phyloP scores from a whole-genome alignment of 1,139 yeast species.

The Yamadazyma trypodendri region DNA sequence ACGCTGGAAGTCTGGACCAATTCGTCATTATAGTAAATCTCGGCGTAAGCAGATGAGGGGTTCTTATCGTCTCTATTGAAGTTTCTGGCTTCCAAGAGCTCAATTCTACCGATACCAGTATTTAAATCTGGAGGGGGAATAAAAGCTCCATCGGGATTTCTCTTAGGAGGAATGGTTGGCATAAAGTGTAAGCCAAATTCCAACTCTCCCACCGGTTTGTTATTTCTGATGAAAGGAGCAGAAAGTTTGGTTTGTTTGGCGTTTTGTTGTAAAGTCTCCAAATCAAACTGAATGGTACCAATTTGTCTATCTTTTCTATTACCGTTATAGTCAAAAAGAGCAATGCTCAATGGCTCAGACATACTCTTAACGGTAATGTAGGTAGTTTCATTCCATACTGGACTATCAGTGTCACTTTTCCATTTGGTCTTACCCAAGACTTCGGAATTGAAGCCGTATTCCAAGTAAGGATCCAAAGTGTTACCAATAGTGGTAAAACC shows the following conservation, averaged over 20 bases:
- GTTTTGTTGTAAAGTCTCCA: constrained; percentile 62
- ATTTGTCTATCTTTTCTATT: constrained; percentile 75
- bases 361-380: constrained; percentile 70
- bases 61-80: constrained; percentile 34
- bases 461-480: constrained; percentile 86
- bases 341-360: constrained; percentile 75
- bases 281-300: constrained; percentile 75
- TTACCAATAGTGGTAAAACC: constrained; percentile 70
- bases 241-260: constrained; percentile 52
- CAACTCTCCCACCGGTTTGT: constrained; percentile 75
- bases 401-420: constrained; percentile 62
- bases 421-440: constrained; percentile 66
- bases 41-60: constrained; percentile 65
- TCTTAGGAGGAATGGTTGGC: constrained; percentile 76
- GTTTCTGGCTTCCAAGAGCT: constrained; percentile 52
- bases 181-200: constrained; percentile 69
- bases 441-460: constrained; percentile 60
- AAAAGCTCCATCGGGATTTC: constrained; percentile 79
- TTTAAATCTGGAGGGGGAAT: constrained; percentile 90
- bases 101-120: constrained; percentile 80
- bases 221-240: constrained; percentile 69
- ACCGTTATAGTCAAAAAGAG: constrained; percentile 73
- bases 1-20: constrained; percentile 55
- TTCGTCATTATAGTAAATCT: constrained; percentile 64
- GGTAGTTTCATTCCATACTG: constrained; percentile 82